These are phyloP conservation scores for Phytophthora citrophthora DNA, from an alignment of 352 stramenopile genomes.

Conservation along the genomic window DNA sequence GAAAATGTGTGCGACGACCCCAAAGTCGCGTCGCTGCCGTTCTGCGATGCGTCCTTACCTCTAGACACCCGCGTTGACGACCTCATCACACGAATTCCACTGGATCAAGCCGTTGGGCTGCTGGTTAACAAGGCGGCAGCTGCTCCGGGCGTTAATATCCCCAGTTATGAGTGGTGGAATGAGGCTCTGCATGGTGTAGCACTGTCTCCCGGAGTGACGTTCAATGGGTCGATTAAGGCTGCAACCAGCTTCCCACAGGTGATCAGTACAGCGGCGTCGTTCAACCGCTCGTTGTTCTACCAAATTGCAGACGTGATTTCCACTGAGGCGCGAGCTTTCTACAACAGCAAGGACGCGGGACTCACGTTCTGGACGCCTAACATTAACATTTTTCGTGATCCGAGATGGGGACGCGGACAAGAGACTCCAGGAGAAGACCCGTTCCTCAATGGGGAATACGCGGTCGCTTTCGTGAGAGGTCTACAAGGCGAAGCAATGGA, in stretches of 20 bases:
- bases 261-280: constrained; percentile 75
- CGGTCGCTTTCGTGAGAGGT: constrained; percentile 79
- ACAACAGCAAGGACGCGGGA: constrained; percentile 77
- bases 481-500: constrained; percentile 78
- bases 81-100: constrained; percentile 67
- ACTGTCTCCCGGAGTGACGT: constrained; percentile 69
- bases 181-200: constrained; percentile 90
- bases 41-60: constrained; percentile 67
- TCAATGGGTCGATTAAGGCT: constrained; percentile 49
- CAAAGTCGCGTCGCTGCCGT: constrained; percentile 54
- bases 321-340: constrained; percentile 84
- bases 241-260: constrained; percentile 93
- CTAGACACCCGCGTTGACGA: constrained; percentile 67
- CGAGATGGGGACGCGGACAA: constrained; percentile 91
- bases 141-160: constrained; percentile 44
- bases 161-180: constrained; percentile 89
- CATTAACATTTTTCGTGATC: constrained; percentile 94
- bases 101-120: constrained; percentile 73
- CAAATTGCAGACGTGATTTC: constrained; percentile 78
- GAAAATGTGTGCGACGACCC: constrained; percentile 61
- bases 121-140: constrained; percentile 66
- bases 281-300: constrained; percentile 89
- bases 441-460: constrained; percentile 86
- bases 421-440: constrained; percentile 93
- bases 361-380: constrained; percentile 94